A percentile compares a stretch with the other conserved stretches of the same genome.
phyloP scores from a whole-genome alignment of 2,329 filamentous ascomycete species.

The Epichloe gansuensis region DNA sequence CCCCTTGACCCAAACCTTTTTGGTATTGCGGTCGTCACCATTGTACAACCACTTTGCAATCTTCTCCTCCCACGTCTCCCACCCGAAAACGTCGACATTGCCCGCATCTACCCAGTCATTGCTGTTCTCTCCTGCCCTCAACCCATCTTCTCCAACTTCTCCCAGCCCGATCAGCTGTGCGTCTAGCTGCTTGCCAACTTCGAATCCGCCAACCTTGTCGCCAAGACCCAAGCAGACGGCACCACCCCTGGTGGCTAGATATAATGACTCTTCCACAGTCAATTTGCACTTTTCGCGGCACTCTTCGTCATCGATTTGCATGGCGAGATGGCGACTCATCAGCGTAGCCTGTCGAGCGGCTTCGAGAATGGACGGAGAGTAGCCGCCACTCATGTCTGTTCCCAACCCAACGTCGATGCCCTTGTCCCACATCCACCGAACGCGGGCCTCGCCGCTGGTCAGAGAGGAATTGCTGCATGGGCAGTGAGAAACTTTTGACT shows the following conservation, averaged over 20 bases:
- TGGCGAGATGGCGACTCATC: constrained; percentile 60
- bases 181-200: constrained; percentile 81
- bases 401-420: constrained; percentile 76
- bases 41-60: constrained; percentile 91
- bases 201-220: constrained; percentile 65
- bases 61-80: constrained; percentile 77
- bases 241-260: constrained; percentile 78
- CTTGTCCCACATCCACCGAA: constrained; percentile 60
- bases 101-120: constrained; percentile 30
- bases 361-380: constrained; percentile 68
- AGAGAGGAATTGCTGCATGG: constrained; percentile 77
- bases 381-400: constrained; percentile 85
- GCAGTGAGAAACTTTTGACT: constrained; percentile 69
- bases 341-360: constrained; percentile 72
- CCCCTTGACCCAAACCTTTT: constrained; percentile 80
- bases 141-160: constrained; percentile 27
- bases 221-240: constrained; percentile 68
- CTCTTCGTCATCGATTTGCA: constrained; percentile 28
- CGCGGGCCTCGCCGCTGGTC: constrained; percentile 64
- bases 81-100: constrained; percentile 80
- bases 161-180: constrained; percentile 67
- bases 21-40: constrained; percentile 86
- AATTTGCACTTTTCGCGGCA: constrained; percentile 48
- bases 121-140: constrained; percentile 11
- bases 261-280: constrained; percentile 75